Percentiles rank a stretch among this genome's conserved stretches.
phyloP scores from a whole-genome alignment of 192 early-diverging fungal species.

The Coemansia sp. region DNA sequence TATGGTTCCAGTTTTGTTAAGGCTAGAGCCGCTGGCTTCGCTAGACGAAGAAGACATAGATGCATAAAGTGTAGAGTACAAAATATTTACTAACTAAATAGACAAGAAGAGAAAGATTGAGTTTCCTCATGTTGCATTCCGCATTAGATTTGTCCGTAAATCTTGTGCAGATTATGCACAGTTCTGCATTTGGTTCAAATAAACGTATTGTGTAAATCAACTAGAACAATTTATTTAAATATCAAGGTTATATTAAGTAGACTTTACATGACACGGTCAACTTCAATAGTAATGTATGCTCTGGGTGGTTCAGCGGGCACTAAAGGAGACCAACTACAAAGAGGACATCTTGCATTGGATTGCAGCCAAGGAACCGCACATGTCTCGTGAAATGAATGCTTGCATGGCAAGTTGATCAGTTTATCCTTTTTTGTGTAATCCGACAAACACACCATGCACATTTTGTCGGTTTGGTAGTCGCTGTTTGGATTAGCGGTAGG shows the following conservation, averaged over 20 bases:
- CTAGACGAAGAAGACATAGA: background rate
- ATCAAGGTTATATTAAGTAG: no score
- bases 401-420: background rate
- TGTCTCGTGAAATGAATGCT: background rate
- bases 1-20: background rate
- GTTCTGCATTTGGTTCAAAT: background rate
- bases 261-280: background rate
- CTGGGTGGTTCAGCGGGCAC: background rate
- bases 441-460: background rate
- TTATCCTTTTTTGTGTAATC: background rate
- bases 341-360: background rate
- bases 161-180: background rate
- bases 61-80: background rate
- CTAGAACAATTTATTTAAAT: background rate
- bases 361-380: background rate
- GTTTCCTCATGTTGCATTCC: background rate
- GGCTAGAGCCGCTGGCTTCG: background rate
- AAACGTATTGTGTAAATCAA: background rate
- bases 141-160: background rate
- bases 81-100: background rate
- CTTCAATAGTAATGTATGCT: background rate
- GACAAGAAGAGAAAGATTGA: background rate
- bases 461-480: background rate
- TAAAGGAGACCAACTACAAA: background rate
- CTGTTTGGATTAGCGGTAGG: background rate